phyloP scores from a whole-genome alignment of 2,329 filamentous ascomycete species.

The Hirsutella rhossiliensis region DNA sequence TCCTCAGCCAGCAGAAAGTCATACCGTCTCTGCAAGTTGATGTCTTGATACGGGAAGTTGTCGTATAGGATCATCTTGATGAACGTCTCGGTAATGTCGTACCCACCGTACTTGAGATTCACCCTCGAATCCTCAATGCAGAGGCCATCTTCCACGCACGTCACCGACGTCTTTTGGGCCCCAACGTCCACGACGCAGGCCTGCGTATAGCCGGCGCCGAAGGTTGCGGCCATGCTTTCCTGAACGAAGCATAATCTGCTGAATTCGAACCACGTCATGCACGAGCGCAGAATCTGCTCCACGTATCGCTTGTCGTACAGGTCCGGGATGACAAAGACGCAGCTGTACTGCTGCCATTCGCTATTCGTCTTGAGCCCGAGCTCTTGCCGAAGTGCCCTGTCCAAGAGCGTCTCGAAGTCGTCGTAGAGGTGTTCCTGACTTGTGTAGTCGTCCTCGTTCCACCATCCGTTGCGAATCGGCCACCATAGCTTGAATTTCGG shows the following conservation, averaged over 20 bases:
- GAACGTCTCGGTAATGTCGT: conserved; percentile 87
- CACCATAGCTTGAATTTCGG: conserved; percentile 89
- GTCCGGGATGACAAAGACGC: conserved; percentile 94
- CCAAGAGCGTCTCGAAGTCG: conserved; percentile 78
- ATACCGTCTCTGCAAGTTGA: conserved; percentile 81
- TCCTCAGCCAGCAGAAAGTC: conserved; percentile 93
- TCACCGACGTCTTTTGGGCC: conserved; percentile 93
- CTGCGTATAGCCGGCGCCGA: conserved; percentile 87
- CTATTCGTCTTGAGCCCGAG: conserved; percentile 65
- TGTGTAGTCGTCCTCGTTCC: conserved; percentile 82
- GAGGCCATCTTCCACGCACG: conserved; percentile 93
- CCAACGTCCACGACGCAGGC: conserved; percentile 94
- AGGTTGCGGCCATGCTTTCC: conserved; percentile 88
- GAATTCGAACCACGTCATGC: conserved; percentile 84
- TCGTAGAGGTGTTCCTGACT: conserved; percentile 71
- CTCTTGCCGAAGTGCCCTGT: conserved; percentile 77
- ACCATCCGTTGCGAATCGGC: conserved; percentile 76
- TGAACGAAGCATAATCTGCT: conserved; percentile 86
- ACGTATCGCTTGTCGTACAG: conserved; percentile 93
- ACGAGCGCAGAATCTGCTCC: conserved; percentile 69
- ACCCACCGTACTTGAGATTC: conserved; percentile 88
- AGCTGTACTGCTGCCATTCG: conserved; percentile 83
- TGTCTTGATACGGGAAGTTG: conserved; percentile 88
- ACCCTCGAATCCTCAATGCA: conserved; percentile 89
- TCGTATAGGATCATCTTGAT: conserved; percentile 97